Conservation (phyloP, 352 stramenopile genomes). For the Phytophthora pluvialis region DNA sequence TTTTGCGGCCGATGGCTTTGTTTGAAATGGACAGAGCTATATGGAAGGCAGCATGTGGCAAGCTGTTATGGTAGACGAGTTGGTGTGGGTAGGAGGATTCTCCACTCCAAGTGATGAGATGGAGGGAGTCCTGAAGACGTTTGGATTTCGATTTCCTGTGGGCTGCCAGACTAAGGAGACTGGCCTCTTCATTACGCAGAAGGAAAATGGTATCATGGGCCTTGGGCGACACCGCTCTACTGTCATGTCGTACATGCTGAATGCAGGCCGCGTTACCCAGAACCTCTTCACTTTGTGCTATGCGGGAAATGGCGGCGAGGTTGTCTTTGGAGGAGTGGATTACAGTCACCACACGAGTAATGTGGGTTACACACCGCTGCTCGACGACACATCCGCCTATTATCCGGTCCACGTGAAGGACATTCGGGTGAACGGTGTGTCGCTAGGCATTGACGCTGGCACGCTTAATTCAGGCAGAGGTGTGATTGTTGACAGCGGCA, state of each 20-base stretch:
- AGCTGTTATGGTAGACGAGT: slow-evolving; percentile 77
- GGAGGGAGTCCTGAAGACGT: slow-evolving; percentile 61
- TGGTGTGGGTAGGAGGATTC: slow-evolving; percentile 83
- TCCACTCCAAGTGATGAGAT: slow-evolving; percentile 44
- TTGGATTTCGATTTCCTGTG: slow-evolving; percentile 76
- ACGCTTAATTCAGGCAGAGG: slow-evolving; percentile 76
- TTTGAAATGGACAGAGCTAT: slow-evolving; percentile 57
- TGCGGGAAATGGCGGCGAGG: slow-evolving; percentile 57
- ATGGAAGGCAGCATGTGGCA: slow-evolving; percentile 91
- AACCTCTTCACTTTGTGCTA: slow-evolving; percentile 89
- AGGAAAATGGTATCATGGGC: slow-evolving; percentile 92
- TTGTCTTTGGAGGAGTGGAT: slow-evolving; percentile 85
- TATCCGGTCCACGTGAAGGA: slow-evolving; percentile 89
- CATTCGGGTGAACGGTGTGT: slow-evolving; percentile 61
- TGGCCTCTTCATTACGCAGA: slow-evolving; percentile 85
- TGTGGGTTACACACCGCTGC: slow-evolving; percentile 72
- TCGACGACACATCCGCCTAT: slow-evolving; percentile 54
- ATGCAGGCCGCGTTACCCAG: slow-evolving; percentile 53
- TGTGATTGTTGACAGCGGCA: slow-evolving; percentile 88
- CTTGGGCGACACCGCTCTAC: slow-evolving; percentile 71
- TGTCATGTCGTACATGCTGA: slow-evolving; percentile 76
- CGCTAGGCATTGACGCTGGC: slow-evolving; percentile 46
- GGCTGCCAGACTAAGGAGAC: slow-evolving; percentile 87
- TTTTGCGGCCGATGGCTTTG: background rate
- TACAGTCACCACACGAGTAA: slow-evolving; percentile 70